Conservation (phyloP, 805 yeast genomes). For the Tetrapisispora fleetii region DNA sequence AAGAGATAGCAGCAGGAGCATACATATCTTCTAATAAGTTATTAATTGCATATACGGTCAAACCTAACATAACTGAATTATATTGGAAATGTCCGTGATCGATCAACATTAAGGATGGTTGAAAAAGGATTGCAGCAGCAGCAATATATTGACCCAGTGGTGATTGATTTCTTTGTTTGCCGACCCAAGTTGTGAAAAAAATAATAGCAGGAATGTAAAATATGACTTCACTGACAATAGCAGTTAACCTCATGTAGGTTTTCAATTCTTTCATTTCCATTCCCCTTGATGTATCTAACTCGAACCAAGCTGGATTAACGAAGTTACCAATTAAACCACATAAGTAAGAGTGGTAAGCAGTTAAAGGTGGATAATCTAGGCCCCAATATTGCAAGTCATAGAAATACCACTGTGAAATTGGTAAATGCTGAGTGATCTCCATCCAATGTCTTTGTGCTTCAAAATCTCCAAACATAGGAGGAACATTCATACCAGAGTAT, state of each 20-base stretch:
- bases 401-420: conserved; percentile 74
- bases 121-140: conserved; percentile 70
- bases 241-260: conserved; percentile 77
- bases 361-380: conserved; percentile 90
- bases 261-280: conserved; percentile 57
- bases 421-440: conserved; percentile 75
- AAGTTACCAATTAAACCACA: conserved; percentile 63
- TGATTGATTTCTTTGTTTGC: conserved; percentile 45
- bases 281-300: conserved; percentile 64
- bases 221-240: conserved; percentile 61
- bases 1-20: conserved; percentile 62
- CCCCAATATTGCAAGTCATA: conserved; percentile 93
- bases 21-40: conserved; percentile 55
- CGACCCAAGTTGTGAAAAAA: conserved; percentile 60
- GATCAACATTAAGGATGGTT: conserved; percentile 71
- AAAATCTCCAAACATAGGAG: conserved; percentile 90
- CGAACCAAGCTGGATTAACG: conserved; percentile 67
- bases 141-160: conserved; percentile 70
- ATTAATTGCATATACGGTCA: conserved; percentile 58
- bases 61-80: conserved; percentile 89
- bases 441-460: conserved; percentile 99
- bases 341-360: conserved; percentile 85
- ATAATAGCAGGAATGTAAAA: conserved; percentile 75
- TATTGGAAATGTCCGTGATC: conserved; percentile 98
- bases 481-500: conserved; percentile 59